These are phyloP conservation scores for Boletus huronensis DNA, from an alignment of 768 basidiomycete genomes.

Conservation along the genomic window DNA sequence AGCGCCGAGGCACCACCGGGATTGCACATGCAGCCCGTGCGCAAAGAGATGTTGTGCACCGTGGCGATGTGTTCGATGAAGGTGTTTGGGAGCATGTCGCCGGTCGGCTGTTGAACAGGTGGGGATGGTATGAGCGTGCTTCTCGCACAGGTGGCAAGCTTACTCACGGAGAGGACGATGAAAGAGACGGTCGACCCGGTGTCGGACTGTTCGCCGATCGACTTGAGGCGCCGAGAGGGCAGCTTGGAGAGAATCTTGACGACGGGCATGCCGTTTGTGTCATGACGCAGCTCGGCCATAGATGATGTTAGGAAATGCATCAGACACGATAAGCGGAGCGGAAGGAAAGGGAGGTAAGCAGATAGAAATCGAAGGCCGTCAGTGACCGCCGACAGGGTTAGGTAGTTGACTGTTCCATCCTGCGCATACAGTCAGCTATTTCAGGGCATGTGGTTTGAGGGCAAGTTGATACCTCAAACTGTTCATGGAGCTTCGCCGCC, in stretches of 20 bases:
- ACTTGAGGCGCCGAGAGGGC: constrained; percentile 50
- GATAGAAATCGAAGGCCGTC: constrained; percentile 75
- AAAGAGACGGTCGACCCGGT: constrained; percentile 61
- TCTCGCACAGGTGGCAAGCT: background rate
- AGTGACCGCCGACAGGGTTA: constrained; percentile 72
- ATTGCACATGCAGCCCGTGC: constrained; percentile 88
- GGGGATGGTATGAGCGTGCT: background rate
- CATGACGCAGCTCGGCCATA: constrained; percentile 58
- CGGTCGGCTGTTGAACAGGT: constrained; percentile 46
- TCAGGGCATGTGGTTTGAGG: background rate
- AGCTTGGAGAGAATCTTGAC: constrained; percentile 64
- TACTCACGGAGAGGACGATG: constrained; percentile 59
- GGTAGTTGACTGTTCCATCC: constrained; percentile 86
- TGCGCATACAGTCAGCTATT: constrained; percentile 28
- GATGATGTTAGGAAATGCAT: constrained; percentile 57
- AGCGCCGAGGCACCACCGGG: constrained; percentile 77
- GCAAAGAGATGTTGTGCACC: constrained; percentile 62
- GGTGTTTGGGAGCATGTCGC: constrained; percentile 64
- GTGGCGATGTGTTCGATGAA: constrained; percentile 73
- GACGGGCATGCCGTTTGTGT: constrained; percentile 54
- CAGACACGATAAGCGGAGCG: constrained; percentile 68
- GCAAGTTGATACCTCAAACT: constrained; percentile 60
- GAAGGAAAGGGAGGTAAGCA: constrained; percentile 76
- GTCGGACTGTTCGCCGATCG: constrained; percentile 64
- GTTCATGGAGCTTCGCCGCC: constrained; percentile 57